phyloP scores from a whole-genome alignment of 768 basidiomycete species.

The Lactifluus volemus region DNA sequence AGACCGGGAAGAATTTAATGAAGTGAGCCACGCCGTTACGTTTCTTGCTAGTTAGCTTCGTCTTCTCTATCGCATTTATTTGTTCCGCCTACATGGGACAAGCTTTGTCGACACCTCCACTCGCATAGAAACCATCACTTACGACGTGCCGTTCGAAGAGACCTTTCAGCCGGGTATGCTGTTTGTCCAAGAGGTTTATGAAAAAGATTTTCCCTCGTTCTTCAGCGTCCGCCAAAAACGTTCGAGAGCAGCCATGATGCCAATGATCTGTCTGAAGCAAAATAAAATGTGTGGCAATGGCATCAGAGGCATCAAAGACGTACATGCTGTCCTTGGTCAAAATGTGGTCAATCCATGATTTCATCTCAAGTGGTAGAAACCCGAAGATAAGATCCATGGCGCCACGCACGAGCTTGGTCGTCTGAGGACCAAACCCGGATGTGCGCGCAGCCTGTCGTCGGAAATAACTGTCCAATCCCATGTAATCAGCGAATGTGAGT shows the following conservation, averaged over 20 bases:
- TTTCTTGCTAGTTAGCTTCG: constrained; percentile 87
- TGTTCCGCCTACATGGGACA: constrained; percentile 58
- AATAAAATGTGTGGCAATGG: background rate
- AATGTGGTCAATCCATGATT: constrained; percentile 75
- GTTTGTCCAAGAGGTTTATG: constrained; percentile 65
- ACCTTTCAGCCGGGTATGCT: constrained; percentile 67
- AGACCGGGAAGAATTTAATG: constrained; percentile 86
- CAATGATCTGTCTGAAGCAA: constrained; percentile 65
- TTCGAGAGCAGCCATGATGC: constrained; percentile 73
- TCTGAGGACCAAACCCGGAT: constrained; percentile 55
- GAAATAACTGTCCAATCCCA: constrained; percentile 91
- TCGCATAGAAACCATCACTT: constrained; percentile 22
- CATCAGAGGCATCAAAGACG: constrained; percentile 15
- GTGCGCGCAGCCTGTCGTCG: constrained; percentile 79
- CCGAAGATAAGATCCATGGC: constrained; percentile 96
- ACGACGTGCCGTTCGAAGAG: constrained; percentile 72
- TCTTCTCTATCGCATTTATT: constrained; percentile 80
- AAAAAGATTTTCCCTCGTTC: constrained; percentile 74
- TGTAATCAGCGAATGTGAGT: constrained; percentile 92
- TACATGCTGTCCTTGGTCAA: constrained; percentile 72
- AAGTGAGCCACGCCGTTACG: constrained; percentile 88
- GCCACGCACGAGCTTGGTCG: constrained; percentile 71
- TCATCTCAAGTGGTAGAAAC: constrained; percentile 77
- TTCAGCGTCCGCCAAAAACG: constrained; percentile 68
- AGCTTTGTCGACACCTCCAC: constrained; percentile 1